Evolutionary conservation across 176 grass and related monocot genomes (phyloP).

Genomic region (Poa pratensis): DNA sequence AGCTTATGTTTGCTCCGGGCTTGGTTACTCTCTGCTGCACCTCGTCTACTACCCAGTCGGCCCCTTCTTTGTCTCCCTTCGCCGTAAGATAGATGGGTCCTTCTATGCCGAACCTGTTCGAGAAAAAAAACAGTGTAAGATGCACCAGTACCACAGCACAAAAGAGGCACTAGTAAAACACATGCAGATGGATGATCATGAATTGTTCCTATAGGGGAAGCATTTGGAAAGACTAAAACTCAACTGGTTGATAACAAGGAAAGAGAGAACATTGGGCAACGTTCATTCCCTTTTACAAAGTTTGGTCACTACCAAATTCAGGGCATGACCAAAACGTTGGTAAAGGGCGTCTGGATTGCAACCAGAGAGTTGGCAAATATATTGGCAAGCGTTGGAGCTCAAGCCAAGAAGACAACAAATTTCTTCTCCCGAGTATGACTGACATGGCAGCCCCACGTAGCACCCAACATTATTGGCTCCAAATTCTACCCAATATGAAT

Average conservation of each 20-base stretch:
- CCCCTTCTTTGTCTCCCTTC: slow-evolving; percentile 79
- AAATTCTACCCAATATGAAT: not conserved
- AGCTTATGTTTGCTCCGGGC: slow-evolving; percentile 62
- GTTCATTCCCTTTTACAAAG: not conserved
- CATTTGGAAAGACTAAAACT: not conserved
- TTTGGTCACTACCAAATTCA: not conserved
- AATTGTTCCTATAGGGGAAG: not conserved
- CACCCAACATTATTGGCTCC: not conserved
- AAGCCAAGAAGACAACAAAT: too few species aligned
- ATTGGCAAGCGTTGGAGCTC: too few species aligned
- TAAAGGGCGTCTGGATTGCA: too few species aligned
- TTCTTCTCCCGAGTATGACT: too few species aligned
- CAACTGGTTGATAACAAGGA: slow-evolving; percentile 1
- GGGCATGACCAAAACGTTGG: not conserved
- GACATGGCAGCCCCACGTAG: not conserved
- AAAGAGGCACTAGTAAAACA: not conserved
- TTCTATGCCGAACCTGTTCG: slow-evolving; percentile 89
- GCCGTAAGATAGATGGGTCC: slow-evolving; percentile 85
- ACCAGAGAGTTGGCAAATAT: too few species aligned
- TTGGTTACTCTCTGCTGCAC: slow-evolving; percentile 85
- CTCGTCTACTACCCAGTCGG: slow-evolving; percentile 93
- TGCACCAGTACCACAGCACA: not conserved
- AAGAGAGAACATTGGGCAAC: not conserved
- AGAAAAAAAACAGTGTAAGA: not conserved
- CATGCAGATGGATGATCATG: not conserved